A percentile compares a stretch with the other conserved stretches of the same genome.
phyloP scores from a whole-genome alignment of 2,329 filamentous ascomycete species.

The Aspergillus fumigatiaffinis region DNA sequence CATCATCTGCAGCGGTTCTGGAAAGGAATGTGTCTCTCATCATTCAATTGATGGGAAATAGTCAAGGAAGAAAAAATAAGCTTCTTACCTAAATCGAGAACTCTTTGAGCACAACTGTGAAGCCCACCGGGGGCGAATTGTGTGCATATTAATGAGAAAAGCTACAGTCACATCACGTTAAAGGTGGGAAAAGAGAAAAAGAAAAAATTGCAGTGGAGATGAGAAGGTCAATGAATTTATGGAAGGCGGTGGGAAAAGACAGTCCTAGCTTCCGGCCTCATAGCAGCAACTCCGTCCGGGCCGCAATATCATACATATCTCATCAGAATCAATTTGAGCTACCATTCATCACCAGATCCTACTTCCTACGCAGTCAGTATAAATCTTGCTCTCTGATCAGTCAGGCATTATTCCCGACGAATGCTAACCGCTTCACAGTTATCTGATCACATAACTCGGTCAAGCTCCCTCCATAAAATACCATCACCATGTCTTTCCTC shows the following conservation, averaged over 20 bases:
- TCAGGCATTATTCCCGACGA: neutral
- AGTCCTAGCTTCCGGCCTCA: slow-evolving; percentile 27
- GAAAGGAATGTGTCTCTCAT: slow-evolving; percentile 42
- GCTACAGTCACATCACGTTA: slow-evolving; percentile 22
- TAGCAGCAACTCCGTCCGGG: neutral
- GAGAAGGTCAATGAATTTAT: slow-evolving; percentile 16
- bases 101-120: slow-evolving; percentile 28
- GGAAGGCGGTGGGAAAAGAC: slow-evolving; percentile 16
- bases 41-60: slow-evolving; percentile 25
- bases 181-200: slow-evolving; percentile 12
- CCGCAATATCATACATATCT: slow-evolving; percentile 3
- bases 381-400: neutral
- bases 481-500: slow-evolving; percentile 64
- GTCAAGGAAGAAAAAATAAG: slow-evolving; percentile 3
- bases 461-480: neutral
- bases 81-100: slow-evolving; percentile 33
- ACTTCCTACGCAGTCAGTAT: neutral
- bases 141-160: slow-evolving; percentile 33
- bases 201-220: slow-evolving; percentile 3
- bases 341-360: neutral
- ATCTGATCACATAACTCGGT: neutral
- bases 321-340: neutral
- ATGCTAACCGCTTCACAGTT: neutral
- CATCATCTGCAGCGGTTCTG: slow-evolving; percentile 70
- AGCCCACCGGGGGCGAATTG: slow-evolving; percentile 35